Evolutionary conservation across 2,329 filamentous ascomycete genomes (phyloP).

Genomic region (Karstenula rhodostoma): DNA sequence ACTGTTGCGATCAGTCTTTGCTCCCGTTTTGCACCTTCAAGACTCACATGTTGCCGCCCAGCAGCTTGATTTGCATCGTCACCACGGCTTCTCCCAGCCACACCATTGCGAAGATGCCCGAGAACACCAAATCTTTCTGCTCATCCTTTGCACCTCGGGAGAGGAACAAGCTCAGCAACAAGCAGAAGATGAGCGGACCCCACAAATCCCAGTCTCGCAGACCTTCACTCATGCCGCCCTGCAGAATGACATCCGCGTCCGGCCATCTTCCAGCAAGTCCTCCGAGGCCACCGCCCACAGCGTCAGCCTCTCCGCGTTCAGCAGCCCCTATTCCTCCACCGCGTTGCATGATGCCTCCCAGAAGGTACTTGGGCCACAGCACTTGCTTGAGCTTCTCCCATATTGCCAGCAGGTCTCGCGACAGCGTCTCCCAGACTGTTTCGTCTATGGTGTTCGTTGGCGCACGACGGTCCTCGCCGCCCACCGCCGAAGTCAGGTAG

Average conservation of each 20-base stretch:
- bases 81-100: slow-evolving; percentile 98
- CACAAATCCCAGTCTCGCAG: slow-evolving; percentile 97
- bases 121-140: slow-evolving; percentile 90
- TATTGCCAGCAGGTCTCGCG: slow-evolving; percentile 87
- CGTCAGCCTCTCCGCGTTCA: slow-evolving; percentile 63
- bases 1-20: slow-evolving; percentile 60
- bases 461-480: slow-evolving; percentile 90
- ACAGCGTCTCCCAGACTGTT: slow-evolving; percentile 95
- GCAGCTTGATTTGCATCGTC: slow-evolving; percentile 95
- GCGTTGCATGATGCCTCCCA: slow-evolving; percentile 70
- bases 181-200: slow-evolving; percentile 94
- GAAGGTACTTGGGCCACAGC: slow-evolving; percentile 91
- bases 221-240: slow-evolving; percentile 83
- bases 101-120: slow-evolving; percentile 93
- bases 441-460: slow-evolving; percentile 96
- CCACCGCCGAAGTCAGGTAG: slow-evolving; percentile 88
- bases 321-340: slow-evolving; percentile 65
- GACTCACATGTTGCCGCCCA: slow-evolving; percentile 95
- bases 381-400: slow-evolving; percentile 99
- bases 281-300: slow-evolving; percentile 57
- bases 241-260: slow-evolving; percentile 70
- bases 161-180: slow-evolving; percentile 85
- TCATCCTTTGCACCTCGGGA: slow-evolving; percentile 80
- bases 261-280: slow-evolving; percentile 70
- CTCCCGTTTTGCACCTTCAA: not conserved